Evolutionary conservation across 2,329 filamentous ascomycete genomes (phyloP).

Genomic region (Pseudohalonectria lignicola): DNA sequence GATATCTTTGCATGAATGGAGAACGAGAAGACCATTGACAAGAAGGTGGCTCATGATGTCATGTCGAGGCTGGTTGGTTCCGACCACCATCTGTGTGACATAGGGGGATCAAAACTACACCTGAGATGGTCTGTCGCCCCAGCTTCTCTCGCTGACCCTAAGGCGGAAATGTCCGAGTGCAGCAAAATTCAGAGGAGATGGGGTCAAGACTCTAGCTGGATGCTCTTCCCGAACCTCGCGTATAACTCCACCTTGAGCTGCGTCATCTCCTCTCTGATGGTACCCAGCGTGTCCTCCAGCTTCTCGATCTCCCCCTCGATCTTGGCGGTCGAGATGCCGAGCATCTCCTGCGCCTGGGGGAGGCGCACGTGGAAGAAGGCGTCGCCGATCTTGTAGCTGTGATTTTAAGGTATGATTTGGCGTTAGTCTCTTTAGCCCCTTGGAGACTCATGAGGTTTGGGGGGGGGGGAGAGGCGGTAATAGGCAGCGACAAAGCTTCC

Average conservation of each 20-base stretch:
- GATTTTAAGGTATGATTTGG: conserved; percentile 1
- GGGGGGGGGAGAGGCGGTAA: background rate
- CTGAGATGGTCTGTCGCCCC: too few relatives aligned
- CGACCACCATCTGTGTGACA: too few relatives aligned
- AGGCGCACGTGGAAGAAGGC: conserved; percentile 84
- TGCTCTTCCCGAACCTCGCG: conserved; percentile 88
- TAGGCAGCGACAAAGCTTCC: too few relatives aligned
- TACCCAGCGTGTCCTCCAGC: conserved; percentile 66
- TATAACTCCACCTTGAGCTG: conserved; percentile 87
- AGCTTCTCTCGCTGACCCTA: too few relatives aligned
- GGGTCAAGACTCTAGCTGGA: conserved; percentile 91
- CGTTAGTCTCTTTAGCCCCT: background rate
- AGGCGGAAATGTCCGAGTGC: too few relatives aligned
- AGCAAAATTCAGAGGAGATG: too few relatives aligned
- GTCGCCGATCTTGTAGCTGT: conserved; percentile 91
- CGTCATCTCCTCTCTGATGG: conserved; percentile 76
- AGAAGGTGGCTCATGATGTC: too few relatives aligned
- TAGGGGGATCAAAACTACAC: too few relatives aligned
- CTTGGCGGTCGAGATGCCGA: conserved; percentile 57
- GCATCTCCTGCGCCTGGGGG: conserved; percentile 75
- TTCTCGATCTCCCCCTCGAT: conserved; percentile 67
- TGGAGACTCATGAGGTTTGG: too few relatives aligned
- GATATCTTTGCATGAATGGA: too few relatives aligned
- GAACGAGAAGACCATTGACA: too few relatives aligned
- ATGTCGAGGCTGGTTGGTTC: too few relatives aligned